Percentiles rank a stretch among this genome's conserved stretches.
Evolutionary conservation across 2,329 filamentous ascomycete genomes (phyloP).

Genomic region (Mariannaea elegans): DNA sequence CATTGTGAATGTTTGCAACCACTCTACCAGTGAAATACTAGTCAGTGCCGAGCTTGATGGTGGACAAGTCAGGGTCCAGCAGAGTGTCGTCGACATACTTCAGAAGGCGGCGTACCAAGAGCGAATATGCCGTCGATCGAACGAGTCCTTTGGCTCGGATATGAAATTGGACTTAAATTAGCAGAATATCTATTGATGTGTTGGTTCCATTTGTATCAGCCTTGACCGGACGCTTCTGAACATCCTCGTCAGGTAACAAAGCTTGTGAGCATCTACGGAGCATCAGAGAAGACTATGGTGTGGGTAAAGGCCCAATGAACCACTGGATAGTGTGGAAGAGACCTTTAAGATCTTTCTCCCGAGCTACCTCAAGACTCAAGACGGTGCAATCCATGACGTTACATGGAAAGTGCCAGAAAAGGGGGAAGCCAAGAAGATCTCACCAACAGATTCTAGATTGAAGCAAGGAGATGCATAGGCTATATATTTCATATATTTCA

Average conservation of each 20-base stretch:
- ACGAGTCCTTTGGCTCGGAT: no score
- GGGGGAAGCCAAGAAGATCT: background rate
- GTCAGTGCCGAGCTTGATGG: no score
- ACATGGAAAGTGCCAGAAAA: background rate
- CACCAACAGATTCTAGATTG: background rate
- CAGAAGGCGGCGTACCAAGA: no score
- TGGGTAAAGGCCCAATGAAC: background rate
- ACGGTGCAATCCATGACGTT: background rate
- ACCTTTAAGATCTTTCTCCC: background rate
- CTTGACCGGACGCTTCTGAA: background rate
- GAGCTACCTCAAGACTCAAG: background rate
- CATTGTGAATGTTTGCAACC: no score
- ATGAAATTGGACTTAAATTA: background rate
- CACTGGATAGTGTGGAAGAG: background rate
- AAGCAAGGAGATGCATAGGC: background rate
- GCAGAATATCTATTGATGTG: background rate
- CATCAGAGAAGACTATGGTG: background rate
- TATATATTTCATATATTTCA: background rate
- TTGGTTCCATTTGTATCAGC: conserved; percentile 1
- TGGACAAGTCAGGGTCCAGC: no score
- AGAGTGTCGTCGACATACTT: no score
- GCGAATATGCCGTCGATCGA: no score
- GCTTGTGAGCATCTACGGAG: background rate
- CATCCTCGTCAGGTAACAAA: background rate
- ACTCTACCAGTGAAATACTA: no score